phyloP scores from a whole-genome alignment of 805 yeast genomes.

The Wickerhamiella parazyma region DNA sequence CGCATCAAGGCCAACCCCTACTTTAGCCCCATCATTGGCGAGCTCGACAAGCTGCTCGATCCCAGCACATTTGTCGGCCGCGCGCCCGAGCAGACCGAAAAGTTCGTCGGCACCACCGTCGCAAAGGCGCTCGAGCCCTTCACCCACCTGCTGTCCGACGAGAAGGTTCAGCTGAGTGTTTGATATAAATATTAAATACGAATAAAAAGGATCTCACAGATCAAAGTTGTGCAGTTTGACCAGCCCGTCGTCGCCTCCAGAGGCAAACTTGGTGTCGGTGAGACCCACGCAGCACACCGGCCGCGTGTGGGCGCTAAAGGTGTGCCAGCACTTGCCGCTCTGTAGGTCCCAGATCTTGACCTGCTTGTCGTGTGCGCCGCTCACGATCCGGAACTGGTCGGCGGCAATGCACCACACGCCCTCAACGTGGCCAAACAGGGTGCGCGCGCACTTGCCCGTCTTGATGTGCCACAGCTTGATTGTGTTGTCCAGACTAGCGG shows the following conservation, averaged over 20 bases:
- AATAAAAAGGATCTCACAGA: constrained; percentile 3
- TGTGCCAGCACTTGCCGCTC: constrained; percentile 85
- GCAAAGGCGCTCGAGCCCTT: constrained; percentile 65
- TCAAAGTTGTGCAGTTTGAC: constrained; percentile 77
- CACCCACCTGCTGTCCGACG: constrained; percentile 43
- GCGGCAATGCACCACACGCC: constrained; percentile 98
- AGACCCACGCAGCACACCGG: constrained; percentile 57
- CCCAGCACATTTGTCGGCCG: constrained; percentile 95
- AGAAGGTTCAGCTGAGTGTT: constrained; percentile 68
- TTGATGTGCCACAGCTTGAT: constrained; percentile 83
- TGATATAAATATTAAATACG: constrained; percentile 24
- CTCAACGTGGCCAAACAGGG: constrained; percentile 95
- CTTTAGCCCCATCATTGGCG: constrained; percentile 79
- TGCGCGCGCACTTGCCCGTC: constrained; percentile 77
- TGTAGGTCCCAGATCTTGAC: constrained; percentile 95
- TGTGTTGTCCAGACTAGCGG: constrained; percentile 85
- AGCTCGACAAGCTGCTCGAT: constrained; percentile 67
- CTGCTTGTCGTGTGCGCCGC: constrained; percentile 86
- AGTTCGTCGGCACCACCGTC: constrained; percentile 76
- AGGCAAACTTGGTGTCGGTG: constrained; percentile 79
- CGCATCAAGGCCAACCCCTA: constrained; percentile 64
- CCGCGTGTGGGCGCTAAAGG: constrained; percentile 59
- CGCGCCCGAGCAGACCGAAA: constrained; percentile 95
- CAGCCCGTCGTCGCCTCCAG: constrained; percentile 79
- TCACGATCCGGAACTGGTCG: constrained; percentile 83